A percentile compares a stretch with the other conserved stretches of the same genome.
These are phyloP conservation scores for Graphilbum sp. DNA, from an alignment of 2,329 filamentous ascomycete genomes.

Conservation along the genomic window DNA sequence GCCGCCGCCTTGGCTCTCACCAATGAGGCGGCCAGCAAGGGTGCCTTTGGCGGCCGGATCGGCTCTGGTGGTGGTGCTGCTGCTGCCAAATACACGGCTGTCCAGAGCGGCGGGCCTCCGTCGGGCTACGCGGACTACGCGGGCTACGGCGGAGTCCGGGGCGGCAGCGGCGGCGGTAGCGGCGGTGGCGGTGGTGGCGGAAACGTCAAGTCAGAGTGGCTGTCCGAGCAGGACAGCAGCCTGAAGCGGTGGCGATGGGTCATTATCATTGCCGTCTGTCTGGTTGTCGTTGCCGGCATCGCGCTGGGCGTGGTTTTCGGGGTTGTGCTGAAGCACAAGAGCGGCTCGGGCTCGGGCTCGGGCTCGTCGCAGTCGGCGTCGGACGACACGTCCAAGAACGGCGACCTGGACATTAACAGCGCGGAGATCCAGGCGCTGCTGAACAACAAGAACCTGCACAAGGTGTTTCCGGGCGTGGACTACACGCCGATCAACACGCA, in stretches of 20 bases:
- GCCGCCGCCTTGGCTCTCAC: conserved; percentile 3
- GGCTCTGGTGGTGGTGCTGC: too few relatives aligned
- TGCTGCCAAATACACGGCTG: conserved; percentile 39
- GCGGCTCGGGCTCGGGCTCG: too few relatives aligned
- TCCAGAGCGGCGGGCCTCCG: too few relatives aligned
- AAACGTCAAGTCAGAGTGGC: conserved; percentile 46
- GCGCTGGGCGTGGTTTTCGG: conserved; percentile 61
- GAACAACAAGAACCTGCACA: conserved; percentile 69
- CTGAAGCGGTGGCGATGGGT: conserved; percentile 55
- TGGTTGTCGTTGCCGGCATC: conserved; percentile 55
- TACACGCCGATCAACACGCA: conserved; percentile 88
- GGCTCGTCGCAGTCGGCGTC: conserved; percentile 31
- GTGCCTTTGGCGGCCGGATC: conserved; percentile 19
- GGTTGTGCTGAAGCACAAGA: too few relatives aligned
- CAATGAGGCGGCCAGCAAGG: conserved; percentile 9
- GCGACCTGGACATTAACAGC: conserved; percentile 60
- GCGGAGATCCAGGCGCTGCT: conserved; percentile 59
- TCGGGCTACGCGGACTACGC: too few relatives aligned
- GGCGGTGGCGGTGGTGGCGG: too few relatives aligned
- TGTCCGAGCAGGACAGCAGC: conserved; percentile 38
- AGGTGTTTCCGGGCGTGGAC: conserved; percentile 88
- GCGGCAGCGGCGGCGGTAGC: neutral
- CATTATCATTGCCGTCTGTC: conserved; percentile 44
- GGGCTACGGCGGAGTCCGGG: too few relatives aligned
- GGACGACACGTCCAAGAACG: conserved; percentile 44